Percentiles rank a stretch among this genome's conserved stretches.
These are phyloP conservation scores for Allomyces arbusculus DNA, from an alignment of 192 early-diverging fungal species.

Conservation along the genomic window DNA sequence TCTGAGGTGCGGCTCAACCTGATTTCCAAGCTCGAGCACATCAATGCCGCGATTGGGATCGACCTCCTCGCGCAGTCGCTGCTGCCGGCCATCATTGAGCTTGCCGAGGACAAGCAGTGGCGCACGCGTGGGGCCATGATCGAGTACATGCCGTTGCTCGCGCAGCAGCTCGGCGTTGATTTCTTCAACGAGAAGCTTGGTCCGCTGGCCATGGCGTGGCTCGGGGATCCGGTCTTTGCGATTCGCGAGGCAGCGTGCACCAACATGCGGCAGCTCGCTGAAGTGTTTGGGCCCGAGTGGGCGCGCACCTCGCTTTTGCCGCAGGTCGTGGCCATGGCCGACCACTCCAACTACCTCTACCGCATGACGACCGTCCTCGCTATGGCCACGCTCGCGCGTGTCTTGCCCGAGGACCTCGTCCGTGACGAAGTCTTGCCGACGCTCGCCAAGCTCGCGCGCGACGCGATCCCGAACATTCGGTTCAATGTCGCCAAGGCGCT, in stretches of 20 bases:
- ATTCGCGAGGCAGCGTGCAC: constrained; percentile 92
- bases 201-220: constrained; percentile 93
- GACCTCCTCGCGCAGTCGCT: constrained; percentile 91
- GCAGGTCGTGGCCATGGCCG: constrained; percentile 74
- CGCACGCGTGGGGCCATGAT: constrained; percentile 96
- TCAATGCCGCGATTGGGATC: constrained; percentile 92
- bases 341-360: constrained; percentile 86
- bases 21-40: constrained; percentile 90
- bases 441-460: constrained; percentile 56
- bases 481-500: constrained; percentile 97
- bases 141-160: constrained; percentile 94
- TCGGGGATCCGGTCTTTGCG: constrained; percentile 87
- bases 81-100: constrained; percentile 91
- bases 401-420: constrained; percentile 68
- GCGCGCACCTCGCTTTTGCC: constrained; percentile 85
- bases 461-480: constrained; percentile 97
- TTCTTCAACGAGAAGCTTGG: constrained; percentile 97
- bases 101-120: constrained; percentile 99
- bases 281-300: constrained; percentile 98
- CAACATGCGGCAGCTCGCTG: constrained; percentile 86
- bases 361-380: constrained; percentile 97
- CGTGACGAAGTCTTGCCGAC: constrained; percentile 76
- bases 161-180: constrained; percentile 79
- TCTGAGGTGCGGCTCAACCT: constrained; percentile 96
- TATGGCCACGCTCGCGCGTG: constrained; percentile 74